Evolutionary conservation across 768 basidiomycete genomes (phyloP).

Genomic region (Boletus edulis): DNA sequence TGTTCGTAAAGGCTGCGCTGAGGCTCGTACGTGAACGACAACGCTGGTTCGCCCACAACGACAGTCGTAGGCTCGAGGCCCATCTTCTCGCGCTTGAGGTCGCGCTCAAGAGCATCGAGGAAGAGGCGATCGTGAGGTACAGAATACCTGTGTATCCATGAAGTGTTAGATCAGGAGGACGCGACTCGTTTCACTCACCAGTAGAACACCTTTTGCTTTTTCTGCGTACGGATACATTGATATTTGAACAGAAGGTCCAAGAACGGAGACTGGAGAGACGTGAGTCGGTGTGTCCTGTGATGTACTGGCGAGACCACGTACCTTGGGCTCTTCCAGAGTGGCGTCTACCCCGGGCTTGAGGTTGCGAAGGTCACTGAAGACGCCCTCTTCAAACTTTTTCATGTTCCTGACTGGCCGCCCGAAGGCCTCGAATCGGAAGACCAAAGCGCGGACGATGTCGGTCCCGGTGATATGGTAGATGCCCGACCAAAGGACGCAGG

Average conservation of each 20-base stretch:
- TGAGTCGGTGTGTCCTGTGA: background rate
- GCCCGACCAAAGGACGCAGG: slow-evolving; percentile 90
- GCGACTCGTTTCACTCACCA: slow-evolving; percentile 54
- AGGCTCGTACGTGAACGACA: slow-evolving; percentile 86
- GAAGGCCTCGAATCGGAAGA: slow-evolving; percentile 94
- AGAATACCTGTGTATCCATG: slow-evolving; percentile 66
- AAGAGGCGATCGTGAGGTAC: slow-evolving; percentile 97
- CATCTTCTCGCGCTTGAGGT: slow-evolving; percentile 94
- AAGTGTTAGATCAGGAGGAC: background rate
- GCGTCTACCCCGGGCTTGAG: slow-evolving; percentile 93
- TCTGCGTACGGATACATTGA: slow-evolving; percentile 95
- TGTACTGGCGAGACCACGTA: slow-evolving; percentile 32
- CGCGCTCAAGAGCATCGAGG: slow-evolving; percentile 93
- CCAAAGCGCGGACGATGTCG: slow-evolving; percentile 91
- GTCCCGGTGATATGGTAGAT: slow-evolving; percentile 95
- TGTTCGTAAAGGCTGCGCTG: slow-evolving; percentile 87
- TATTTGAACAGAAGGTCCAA: slow-evolving; percentile 94
- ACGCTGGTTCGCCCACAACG: slow-evolving; percentile 75
- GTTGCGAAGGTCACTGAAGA: slow-evolving; percentile 91
- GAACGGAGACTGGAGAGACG: slow-evolving; percentile 69
- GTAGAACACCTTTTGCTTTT: slow-evolving; percentile 99
- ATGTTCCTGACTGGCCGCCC: slow-evolving; percentile 87
- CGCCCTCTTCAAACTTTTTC: slow-evolving; percentile 98
- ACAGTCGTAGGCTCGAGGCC: slow-evolving; percentile 82
- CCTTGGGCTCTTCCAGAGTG: slow-evolving; percentile 95